phyloP scores from a whole-genome alignment of 202 grass and related monocot genomes.

The Schoenoplectus triqueter region DNA sequence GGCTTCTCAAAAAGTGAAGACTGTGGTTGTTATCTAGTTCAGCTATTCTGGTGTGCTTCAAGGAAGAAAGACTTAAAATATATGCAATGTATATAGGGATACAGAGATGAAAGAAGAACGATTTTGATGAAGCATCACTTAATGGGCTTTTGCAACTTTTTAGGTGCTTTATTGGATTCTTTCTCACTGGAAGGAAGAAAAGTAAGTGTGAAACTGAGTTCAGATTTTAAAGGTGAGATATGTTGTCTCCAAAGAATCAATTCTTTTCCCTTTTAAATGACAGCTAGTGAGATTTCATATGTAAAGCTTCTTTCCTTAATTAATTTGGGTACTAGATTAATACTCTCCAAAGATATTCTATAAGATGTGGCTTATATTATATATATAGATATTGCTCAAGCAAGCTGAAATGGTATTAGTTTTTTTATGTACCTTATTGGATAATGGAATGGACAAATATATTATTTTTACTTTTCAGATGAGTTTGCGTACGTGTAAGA shows the following conservation, averaged over 20 bases:
- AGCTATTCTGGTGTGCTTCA: constrained; percentile 21
- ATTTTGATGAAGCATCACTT: constrained; percentile 22
- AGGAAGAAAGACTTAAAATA: background rate
- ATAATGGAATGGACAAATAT: too few species aligned
- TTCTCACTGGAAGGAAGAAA: constrained; percentile 35
- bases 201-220: constrained; percentile 8
- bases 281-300: constrained; percentile 25
- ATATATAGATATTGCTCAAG: background rate
- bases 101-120: constrained; percentile 1
- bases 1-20: constrained; percentile 11
- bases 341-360: background rate
- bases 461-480: too few species aligned
- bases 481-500: too few species aligned
- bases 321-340: background rate
- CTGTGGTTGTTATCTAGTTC: background rate
- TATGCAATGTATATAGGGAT: constrained; percentile 23
- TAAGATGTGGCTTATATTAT: background rate
- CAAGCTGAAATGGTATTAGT: background rate
- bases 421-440: background rate
- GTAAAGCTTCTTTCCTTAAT: background rate
- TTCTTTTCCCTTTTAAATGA: constrained; percentile 24
- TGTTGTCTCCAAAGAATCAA: constrained; percentile 13
- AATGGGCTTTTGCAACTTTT: constrained; percentile 24
- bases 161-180: constrained; percentile 31
- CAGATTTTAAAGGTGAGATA: background rate